Percentiles rank a stretch among this genome's conserved stretches.
These are phyloP conservation scores for Ceratocystis huliohia DNA, from an alignment of 2,329 filamentous ascomycete species.

Conservation along the genomic window DNA sequence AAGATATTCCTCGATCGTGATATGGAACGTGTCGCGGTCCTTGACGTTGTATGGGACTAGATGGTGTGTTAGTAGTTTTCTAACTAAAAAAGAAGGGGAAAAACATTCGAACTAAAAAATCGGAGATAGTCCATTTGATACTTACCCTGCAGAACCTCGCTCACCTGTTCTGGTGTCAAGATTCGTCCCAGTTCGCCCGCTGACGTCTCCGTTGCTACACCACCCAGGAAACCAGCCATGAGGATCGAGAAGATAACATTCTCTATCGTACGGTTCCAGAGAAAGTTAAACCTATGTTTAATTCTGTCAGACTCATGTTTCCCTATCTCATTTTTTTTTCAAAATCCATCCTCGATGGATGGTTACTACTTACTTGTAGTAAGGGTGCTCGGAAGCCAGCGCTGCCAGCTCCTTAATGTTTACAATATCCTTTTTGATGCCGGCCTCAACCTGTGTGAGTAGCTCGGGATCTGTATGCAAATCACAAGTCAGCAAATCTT, in stretches of 20 bases:
- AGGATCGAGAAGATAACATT: constrained; percentile 53
- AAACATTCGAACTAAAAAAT: background rate
- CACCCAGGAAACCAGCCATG: constrained; percentile 64
- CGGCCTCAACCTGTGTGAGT: constrained; percentile 56
- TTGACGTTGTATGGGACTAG: constrained; percentile 84
- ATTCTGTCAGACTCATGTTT: background rate
- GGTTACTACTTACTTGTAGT: constrained; percentile 65
- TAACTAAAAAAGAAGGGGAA: background rate
- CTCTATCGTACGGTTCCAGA: constrained; percentile 77
- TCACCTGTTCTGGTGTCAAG: constrained; percentile 78
- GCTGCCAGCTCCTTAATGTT: constrained; percentile 57
- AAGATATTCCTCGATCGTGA: constrained; percentile 95
- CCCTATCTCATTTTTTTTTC: background rate
- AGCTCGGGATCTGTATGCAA: constrained; percentile 48
- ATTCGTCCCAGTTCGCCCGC: constrained; percentile 50
- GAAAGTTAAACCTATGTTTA: constrained; percentile 55
- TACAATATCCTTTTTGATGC: constrained; percentile 57
- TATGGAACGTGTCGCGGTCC: constrained; percentile 77
- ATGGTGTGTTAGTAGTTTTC: background rate
- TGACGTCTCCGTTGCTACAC: constrained; percentile 43
- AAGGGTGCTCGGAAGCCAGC: constrained; percentile 74
- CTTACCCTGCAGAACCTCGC: constrained; percentile 57
- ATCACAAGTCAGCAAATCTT: background rate
- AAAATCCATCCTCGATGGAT: too few relatives aligned
- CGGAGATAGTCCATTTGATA: background rate